phyloP scores from a whole-genome alignment of 2,329 filamentous ascomycete genomes.

The Alternaria consortialis region DNA sequence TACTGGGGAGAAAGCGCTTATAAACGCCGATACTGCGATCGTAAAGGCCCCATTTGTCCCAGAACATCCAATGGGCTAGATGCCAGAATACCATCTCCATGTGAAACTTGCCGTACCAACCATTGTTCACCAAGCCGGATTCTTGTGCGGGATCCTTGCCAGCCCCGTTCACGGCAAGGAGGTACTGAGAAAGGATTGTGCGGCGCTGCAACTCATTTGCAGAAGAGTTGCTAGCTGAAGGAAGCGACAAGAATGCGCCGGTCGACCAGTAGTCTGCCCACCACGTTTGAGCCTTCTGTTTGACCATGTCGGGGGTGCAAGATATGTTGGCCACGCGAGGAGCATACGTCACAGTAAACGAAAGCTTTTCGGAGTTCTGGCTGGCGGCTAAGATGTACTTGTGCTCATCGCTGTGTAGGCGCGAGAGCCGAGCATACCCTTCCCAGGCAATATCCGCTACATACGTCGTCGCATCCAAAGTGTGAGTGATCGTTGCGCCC shows the following conservation, averaged over 20 bases:
- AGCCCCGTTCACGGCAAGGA: constrained; percentile 63
- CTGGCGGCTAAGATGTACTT: constrained; percentile 54
- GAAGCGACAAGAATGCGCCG: constrained; percentile 63
- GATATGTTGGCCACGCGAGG: constrained; percentile 46
- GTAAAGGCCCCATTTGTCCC: constrained; percentile 59
- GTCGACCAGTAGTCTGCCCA: constrained; percentile 62
- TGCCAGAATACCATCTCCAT: constrained; percentile 67
- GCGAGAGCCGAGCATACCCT: constrained; percentile 39
- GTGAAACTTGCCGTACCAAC: constrained; percentile 67
- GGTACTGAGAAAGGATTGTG: constrained; percentile 63
- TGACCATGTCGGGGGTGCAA: constrained; percentile 33
- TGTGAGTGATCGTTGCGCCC: constrained; percentile 55
- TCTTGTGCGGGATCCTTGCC: constrained; percentile 60
- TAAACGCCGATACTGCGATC: constrained; percentile 61
- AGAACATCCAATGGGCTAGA: constrained; percentile 60
- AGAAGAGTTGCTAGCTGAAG: constrained; percentile 48
- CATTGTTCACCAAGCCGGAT: constrained; percentile 61
- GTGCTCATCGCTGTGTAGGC: constrained; percentile 52
- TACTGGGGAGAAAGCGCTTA: constrained; percentile 55
- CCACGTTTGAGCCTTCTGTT: constrained; percentile 51
- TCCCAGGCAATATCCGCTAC: constrained; percentile 54
- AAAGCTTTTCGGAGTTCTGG: constrained; percentile 33
- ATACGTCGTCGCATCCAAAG: constrained; percentile 57
- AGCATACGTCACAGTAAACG: constrained; percentile 38
- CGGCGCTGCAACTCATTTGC: constrained; percentile 63